Base-by-base conservation (phyloP, 768 basidiomycete genomes). In the Phylloporus sp. region DNA sequence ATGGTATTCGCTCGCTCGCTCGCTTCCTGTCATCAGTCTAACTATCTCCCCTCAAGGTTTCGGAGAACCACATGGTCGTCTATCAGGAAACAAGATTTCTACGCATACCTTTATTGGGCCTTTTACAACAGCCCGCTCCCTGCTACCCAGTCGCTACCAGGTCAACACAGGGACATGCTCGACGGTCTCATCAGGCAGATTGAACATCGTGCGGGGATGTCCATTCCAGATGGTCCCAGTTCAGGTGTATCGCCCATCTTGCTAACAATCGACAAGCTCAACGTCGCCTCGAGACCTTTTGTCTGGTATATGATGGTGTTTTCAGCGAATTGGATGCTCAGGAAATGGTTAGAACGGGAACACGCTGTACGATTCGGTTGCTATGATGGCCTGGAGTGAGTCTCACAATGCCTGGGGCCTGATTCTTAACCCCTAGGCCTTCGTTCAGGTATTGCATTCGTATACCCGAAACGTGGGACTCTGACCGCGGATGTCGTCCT, bases 81-180 rank as follows among this genome's bases (percentile, higher is more conserved):
- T 11, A 76, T 95, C 47, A 79, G 72, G 35, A 72, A 70, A 15
- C 69, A 76, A 31, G 79, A 90, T 61, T 68, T 90, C 46, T 73
- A 73, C 33, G 71, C 77, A 49, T 94, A 90, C 86, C 69, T 95
- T 24, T 82, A 88, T 46, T 94, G 91, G 90, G 76, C 80, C 20
- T 82, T 87, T 58, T 93, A 82, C 65, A 85, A 85, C 59, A 71
- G 76, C 5, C 72, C 80, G 31, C 69, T 87, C 26, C 82, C 83
- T 14, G 59, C 76, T 6, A 60, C 68, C 5, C 72, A 80, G 10
- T 43, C 64, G 23, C 62, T 88, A 15, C 66, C 80, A 2, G 62
- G 69, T 10, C 49, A 68, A 3, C 79, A 79, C 40, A 70, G 67
- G 23, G 63, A 61, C 7, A 71, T 78, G 14, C 55, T 95, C n/a